Base-by-base conservation (phyloP, 2,329 filamentous ascomycete genomes). In the Chaetomium sp. region DNA sequence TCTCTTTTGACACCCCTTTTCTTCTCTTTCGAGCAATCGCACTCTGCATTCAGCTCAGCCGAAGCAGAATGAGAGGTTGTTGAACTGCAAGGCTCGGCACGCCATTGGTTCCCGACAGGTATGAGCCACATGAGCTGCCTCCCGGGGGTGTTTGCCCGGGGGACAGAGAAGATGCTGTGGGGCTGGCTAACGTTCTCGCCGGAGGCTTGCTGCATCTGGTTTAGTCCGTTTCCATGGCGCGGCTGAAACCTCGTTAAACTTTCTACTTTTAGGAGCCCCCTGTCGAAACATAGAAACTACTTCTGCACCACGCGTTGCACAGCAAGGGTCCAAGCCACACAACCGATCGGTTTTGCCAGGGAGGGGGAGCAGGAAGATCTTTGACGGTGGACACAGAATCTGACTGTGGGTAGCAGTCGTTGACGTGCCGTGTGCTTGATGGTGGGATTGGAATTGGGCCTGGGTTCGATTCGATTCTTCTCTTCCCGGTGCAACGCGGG, bases 231-330 rank as follows among this genome's bases (percentile, higher is more conserved):
- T 50, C 52, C 53, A 59, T 62, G 63, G 62, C 63, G 62, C 54
- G 59, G 62, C 64, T 66, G 64, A 66, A 62, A 55, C 60, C 60
- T 65, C 64, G 62, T 56, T 53, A 60, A 60, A 55, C 3, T 61
- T 63, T 46, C 64, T 62, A 44, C 42, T 62, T 62, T 54, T 44
- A 58, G 19, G 49, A 44, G 1, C 35, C 49, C 52, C 55, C 54
- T 49, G 58, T 48, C 53, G 51, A 53, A 48, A 59, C 46, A 49
- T 53, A 38, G 19, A 27, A 3, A 36, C 46, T 51, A 52, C 48
- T 34, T 36, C 34, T 52, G 43, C 48, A 35, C 35, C 14, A 27
- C 11, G 19, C 6, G 40, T 12, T 42, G 40, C 40, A 42, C 12
- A 27, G 27, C 33, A 2, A n/a, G 34, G 41, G 12, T 37, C 52